Percentiles rank a stretch among this genome's conserved stretches.
Evolutionary conservation across 1,284 basidiomycete genomes (phyloP).

Genomic region (Moesziomyces sp.): DNA sequence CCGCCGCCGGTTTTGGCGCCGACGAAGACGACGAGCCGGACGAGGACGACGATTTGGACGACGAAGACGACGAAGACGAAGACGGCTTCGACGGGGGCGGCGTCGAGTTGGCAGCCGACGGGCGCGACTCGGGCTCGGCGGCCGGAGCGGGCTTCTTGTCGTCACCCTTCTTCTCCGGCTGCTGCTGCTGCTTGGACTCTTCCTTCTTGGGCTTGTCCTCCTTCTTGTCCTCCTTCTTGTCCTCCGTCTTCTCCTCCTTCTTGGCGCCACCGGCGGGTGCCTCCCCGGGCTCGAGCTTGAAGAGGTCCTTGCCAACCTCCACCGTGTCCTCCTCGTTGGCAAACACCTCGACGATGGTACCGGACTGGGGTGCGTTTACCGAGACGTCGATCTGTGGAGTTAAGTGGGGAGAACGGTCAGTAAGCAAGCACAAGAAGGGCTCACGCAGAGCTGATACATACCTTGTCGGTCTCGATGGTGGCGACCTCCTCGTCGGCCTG

Average conservation of each 20-base stretch:
- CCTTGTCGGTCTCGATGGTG: conserved; percentile 99
- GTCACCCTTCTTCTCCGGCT: conserved; percentile 67
- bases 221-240: conserved; percentile 61
- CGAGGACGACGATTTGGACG: conserved; percentile 19
- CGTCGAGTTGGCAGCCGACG: conserved; percentile 23
- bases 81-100: conserved; percentile 36
- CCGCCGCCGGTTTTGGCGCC: conserved; percentile 46
- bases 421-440: not conserved
- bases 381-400: conserved; percentile 87
- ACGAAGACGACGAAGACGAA: conserved; percentile 20
- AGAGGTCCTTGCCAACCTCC: conserved; percentile 91
- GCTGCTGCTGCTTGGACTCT: conserved; percentile 59
- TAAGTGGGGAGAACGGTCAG: not conserved
- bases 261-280: conserved; percentile 72
- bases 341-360: conserved; percentile 86
- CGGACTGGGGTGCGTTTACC: conserved; percentile 90
- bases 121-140: conserved; percentile 21
- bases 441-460: conserved; percentile 64
- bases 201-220: conserved; percentile 66
- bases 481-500: conserved; percentile 94
- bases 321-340: conserved; percentile 94
- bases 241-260: conserved; percentile 69
- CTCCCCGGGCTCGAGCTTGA: conserved; percentile 85
- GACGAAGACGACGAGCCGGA: conserved; percentile 16
- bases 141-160: conserved; percentile 66